These are phyloP conservation scores for Paecilomyces dactylethromorphus DNA, from an alignment of 2,329 filamentous ascomycete genomes.

Conservation along the genomic window DNA sequence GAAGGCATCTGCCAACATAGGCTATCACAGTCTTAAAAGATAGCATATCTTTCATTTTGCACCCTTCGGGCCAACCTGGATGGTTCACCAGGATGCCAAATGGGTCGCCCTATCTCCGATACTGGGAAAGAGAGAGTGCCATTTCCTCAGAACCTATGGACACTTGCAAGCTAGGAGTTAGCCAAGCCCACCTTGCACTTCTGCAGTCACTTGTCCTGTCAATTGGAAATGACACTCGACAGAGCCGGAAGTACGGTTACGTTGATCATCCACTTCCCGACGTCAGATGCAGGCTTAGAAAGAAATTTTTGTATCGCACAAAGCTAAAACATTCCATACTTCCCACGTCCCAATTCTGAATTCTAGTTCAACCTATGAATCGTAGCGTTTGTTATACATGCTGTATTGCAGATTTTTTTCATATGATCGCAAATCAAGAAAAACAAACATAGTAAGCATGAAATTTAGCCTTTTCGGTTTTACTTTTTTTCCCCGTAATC, in stretches of 20 bases:
- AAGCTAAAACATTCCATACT: background rate
- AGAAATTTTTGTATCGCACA: background rate
- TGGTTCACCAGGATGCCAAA: background rate
- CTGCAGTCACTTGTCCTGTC: background rate
- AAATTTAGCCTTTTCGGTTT: too few relatives aligned
- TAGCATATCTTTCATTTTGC: background rate
- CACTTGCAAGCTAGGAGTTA: background rate
- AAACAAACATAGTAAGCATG: too few relatives aligned
- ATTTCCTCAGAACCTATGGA: background rate
- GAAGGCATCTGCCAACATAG: background rate
- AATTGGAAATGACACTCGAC: too few relatives aligned
- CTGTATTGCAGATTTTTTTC: conserved; percentile 2
- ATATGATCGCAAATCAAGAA: too few relatives aligned
- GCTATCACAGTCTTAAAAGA: background rate
- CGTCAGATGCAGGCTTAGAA: background rate
- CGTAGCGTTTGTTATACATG: background rate
- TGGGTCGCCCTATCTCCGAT: background rate
- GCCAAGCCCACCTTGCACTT: background rate
- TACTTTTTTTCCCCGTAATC: too few relatives aligned
- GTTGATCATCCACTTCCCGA: too few relatives aligned
- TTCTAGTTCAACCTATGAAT: background rate
- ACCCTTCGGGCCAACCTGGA: background rate
- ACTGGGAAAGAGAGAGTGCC: background rate
- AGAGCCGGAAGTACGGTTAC: too few relatives aligned
- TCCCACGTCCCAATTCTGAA: background rate